A percentile compares a stretch with the other conserved stretches of the same genome.
Evolutionary conservation across 2,329 filamentous ascomycete genomes (phyloP).

Genomic region (Colletotrichum camelliae): DNA sequence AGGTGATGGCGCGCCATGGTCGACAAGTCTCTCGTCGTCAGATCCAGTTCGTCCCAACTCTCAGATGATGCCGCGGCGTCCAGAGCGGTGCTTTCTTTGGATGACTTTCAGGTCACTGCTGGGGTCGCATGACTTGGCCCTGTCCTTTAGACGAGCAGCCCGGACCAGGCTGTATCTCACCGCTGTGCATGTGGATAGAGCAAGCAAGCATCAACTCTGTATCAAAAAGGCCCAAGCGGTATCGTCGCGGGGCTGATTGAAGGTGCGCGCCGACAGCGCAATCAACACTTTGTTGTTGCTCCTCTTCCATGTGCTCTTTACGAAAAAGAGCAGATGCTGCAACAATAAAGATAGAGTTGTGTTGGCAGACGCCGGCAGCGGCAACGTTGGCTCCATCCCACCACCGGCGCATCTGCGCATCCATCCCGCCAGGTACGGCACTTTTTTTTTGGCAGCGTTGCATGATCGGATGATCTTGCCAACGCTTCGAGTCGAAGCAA

Average conservation of each 20-base stretch:
- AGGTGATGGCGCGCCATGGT: not conserved
- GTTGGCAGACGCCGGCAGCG: not conserved
- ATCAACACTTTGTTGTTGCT: not conserved
- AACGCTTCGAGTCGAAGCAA: not conserved
- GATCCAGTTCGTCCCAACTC: conserved; percentile 20
- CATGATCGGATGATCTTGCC: conserved; percentile 18
- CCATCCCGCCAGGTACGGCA: not conserved
- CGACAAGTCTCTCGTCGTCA: not conserved
- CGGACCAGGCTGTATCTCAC: not conserved
- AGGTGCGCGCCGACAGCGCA: not conserved
- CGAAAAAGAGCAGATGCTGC: not conserved
- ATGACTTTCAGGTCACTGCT: not conserved
- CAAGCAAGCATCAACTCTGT: not conserved
- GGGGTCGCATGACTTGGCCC: not conserved
- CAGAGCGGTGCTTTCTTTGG: not conserved
- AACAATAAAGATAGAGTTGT: not conserved
- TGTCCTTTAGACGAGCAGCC: not conserved
- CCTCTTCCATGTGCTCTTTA: not conserved
- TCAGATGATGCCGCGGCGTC: not conserved
- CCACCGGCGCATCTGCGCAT: not conserved
- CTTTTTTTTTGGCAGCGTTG: conserved; percentile 1
- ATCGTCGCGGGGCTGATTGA: not conserved
- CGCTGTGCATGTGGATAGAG: not conserved
- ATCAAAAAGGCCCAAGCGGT: not conserved
- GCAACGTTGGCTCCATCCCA: not conserved